phyloP scores from a whole-genome alignment of 1,284 basidiomycete genomes.

The Moesziomyces antarcticus region DNA sequence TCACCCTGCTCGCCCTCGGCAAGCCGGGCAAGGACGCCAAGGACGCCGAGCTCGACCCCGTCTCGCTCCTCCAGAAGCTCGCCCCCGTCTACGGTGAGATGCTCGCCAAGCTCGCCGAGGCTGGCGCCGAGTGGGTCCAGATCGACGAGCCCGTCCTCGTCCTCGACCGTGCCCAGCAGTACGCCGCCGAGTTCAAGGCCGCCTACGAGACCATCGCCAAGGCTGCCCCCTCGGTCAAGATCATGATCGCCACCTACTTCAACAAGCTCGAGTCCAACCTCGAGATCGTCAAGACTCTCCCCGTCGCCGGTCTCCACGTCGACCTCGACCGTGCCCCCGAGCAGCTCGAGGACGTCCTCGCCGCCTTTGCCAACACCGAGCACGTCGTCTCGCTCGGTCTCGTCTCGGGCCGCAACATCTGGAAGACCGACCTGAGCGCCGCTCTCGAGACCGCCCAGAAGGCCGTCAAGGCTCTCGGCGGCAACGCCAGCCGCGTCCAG shows the following conservation, averaged over 20 bases:
- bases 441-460: conserved; percentile 86
- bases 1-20: conserved; percentile 94
- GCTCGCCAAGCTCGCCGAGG: conserved; percentile 88
- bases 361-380: conserved; percentile 74
- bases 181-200: conserved; percentile 83
- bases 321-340: conserved; percentile 89
- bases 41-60: conserved; percentile 85
- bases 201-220: conserved; percentile 85
- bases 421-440: conserved; percentile 94
- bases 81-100: conserved; percentile 92
- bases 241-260: conserved; percentile 92
- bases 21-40: conserved; percentile 87
- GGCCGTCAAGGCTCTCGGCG: conserved; percentile 71
- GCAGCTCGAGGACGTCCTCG: conserved; percentile 86
- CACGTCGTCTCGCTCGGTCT: conserved; percentile 92
- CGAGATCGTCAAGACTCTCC: conserved; percentile 89
- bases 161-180: conserved; percentile 82
- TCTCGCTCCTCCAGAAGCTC: conserved; percentile 88
- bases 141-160: conserved; percentile 97
- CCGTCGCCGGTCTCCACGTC: conserved; percentile 92
- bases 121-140: conserved; percentile 94
- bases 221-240: conserved; percentile 80
- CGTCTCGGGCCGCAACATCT: conserved; percentile 99
- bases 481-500: conserved; percentile 76
- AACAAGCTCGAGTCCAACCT: conserved; percentile 94